Conservation (phyloP, 441 rosid species). For the Brassica balearica region DNA sequence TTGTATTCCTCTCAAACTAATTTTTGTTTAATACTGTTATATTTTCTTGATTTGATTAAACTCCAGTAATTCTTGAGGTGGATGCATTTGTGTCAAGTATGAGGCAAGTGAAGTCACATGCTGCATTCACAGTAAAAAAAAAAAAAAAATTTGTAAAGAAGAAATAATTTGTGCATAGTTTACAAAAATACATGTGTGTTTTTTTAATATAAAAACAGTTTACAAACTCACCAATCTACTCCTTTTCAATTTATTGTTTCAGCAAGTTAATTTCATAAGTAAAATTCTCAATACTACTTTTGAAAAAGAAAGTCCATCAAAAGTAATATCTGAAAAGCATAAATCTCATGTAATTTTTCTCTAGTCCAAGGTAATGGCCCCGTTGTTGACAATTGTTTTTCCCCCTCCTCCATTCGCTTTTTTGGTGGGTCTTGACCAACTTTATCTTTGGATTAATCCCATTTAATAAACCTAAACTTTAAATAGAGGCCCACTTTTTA, state of each 20-base stretch:
- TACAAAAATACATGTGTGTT: not conserved
- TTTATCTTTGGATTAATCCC: slow-evolving; percentile 4
- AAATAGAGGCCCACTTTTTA: slow-evolving; percentile 3
- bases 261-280: not conserved
- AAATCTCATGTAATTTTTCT: not conserved
- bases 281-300: not conserved
- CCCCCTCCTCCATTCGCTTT: slow-evolving; percentile 6
- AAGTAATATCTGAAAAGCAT: not conserved
- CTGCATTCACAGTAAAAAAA: not conserved
- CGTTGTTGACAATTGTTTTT: not conserved
- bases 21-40: not conserved
- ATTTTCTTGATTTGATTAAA: no score
- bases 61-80: slow-evolving; percentile 1
- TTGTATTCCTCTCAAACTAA: not conserved
- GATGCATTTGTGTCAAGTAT: not conserved
- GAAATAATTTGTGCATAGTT: not conserved
- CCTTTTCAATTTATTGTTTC: not conserved
- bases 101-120: not conserved
- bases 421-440: slow-evolving; percentile 9
- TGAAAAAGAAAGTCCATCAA: not conserved
- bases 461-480: not conserved
- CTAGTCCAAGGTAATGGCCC: slow-evolving; percentile 6
- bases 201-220: not conserved
- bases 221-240: not conserved
- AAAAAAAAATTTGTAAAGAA: no score